Base-by-base conservation (phyloP, 441 rosid species). In the Pelargonium fulgidum region DNA sequence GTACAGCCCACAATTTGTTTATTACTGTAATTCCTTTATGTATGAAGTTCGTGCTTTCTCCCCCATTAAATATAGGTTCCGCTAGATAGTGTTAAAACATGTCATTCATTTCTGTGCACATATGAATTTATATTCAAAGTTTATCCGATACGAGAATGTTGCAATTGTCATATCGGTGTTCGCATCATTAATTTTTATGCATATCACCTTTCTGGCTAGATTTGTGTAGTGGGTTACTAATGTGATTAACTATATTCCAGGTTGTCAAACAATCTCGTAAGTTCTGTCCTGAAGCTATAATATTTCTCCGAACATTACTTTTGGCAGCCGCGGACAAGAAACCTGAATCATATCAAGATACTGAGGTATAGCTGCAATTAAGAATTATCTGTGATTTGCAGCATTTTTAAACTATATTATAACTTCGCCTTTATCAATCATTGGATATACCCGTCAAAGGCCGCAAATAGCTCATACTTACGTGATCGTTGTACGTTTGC, bases 281-380 rank as follows among this genome's bases (percentile, higher is more conserved):
- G 79, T 91, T 85, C 75, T 91, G 90, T 70, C 96, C 97, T 7
- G 98, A 91, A 76, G 98, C 88, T 71, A 78, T 89, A 48, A 52
- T 85, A 74, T 91, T 89, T 83, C 83, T 89, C 61, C 79, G 78
- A 65, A 79, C 86, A 61, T 74, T 91, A 68, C 76, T 93, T 47
- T 75, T 80, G 84, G 87, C 87, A 54, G 89, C 85, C 26, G 75
- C 66, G 42, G 85, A 80, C 73, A 72, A 72, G 77, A 87, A 82
- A 42, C 67, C 73, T 70, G 76, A 73, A 45, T 62, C 84, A 47
- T 69, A 78, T 64, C 73, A 72, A 70, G 85, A 81, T 75, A 84
- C 85, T 76, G 81, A 85, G 92, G 98, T 91, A 83, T 65, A 65
- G 19, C 17, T 45, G 13, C 71, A 14, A 22, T 68, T 16, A 39